Evolutionary conservation across 306 rosid species (phyloP).

Genomic region (Hippophae gyantsensis): DNA sequence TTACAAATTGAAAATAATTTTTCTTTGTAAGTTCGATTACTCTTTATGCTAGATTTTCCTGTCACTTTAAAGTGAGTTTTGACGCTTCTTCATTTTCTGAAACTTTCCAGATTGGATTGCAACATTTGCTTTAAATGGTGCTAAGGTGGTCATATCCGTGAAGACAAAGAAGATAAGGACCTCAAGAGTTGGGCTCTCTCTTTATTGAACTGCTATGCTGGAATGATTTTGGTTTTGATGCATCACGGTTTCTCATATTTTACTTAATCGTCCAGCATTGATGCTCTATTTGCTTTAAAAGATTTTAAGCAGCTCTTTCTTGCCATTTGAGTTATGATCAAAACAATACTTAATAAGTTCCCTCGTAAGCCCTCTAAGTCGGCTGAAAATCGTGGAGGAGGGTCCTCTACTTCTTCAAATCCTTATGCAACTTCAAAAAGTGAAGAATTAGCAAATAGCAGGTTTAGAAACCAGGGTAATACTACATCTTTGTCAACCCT

Average conservation of each 20-base stretch:
- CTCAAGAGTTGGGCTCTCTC: slow-evolving; percentile 14
- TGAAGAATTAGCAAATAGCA: slow-evolving; percentile 31
- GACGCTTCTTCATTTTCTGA: no score
- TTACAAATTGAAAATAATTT: no score
- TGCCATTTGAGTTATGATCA: slow-evolving; percentile 65
- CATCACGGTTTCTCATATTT: slow-evolving; percentile 15
- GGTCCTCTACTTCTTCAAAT: slow-evolving; percentile 44
- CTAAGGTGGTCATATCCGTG: slow-evolving; percentile 9
- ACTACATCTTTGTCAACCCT: slow-evolving; percentile 31
- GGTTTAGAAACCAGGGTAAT: slow-evolving; percentile 36
- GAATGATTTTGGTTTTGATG: slow-evolving; percentile 23
- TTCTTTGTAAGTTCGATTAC: no score
- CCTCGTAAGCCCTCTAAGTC: slow-evolving; percentile 85
- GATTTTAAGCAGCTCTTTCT: slow-evolving; percentile 21
- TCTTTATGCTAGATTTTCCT: no score
- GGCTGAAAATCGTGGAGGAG: slow-evolving; percentile 70
- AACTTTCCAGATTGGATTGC: slow-evolving; percentile 9
- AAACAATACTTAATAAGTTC: slow-evolving; percentile 75
- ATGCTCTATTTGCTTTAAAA: slow-evolving; percentile 28
- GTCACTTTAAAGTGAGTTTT: no score
- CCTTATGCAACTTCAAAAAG: slow-evolving; percentile 50
- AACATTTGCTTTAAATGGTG: slow-evolving; percentile 16
- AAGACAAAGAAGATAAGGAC: slow-evolving; percentile 3
- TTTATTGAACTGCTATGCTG: slow-evolving; percentile 15
- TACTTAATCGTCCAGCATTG: slow-evolving; percentile 18